Evolutionary conservation across 2,329 filamentous ascomycete species (phyloP), one percentile per base, ranked within the genome.

Genomic region (Celoporthe dispersa): DNA sequence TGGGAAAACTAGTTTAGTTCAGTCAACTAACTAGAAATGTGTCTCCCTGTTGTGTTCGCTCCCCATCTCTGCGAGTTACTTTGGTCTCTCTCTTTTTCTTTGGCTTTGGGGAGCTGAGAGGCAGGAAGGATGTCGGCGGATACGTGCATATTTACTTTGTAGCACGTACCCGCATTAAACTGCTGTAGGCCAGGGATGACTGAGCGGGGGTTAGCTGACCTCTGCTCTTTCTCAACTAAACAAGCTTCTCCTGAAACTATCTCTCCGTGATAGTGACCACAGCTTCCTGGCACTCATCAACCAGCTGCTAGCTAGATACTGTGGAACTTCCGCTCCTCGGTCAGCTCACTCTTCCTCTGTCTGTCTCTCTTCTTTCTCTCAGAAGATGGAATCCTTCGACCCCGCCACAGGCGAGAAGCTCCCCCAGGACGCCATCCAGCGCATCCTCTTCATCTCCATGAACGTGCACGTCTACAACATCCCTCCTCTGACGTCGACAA

Each of bases 381-480:
- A 41, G 64, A 78, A 70, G 65, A 92, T 92, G 90, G 85, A 89
- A 75, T 81, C 85, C 68, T 83, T 89, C 78, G 92, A 96, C 81
- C 92, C 92, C 66, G 85, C 90, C 68, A 95, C 92, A 31, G 90
- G 91, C 75, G 83, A 82, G 44, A 80, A 90, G 73, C 86, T 94
- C 74, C 90, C 92, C 68, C 79, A 88, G 66, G 92, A 93, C 78
- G 91, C 93, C 75, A 95, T 97, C 81, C 92, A 96, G 81, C 91
- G 93, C 79, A 85, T 96, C 78, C 91, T 97, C 79, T 94, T 93
- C 86, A 84, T 94, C 79, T 88, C 90, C 73, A 83, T 86, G 76
- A 84, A 86, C 73, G 91, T 96, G 73, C 93, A 97, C 83, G 87
- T 97, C 84, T 97, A 97, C 86, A 90, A 91, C 77, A 94, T 97